Evolutionary conservation across 2,329 filamentous ascomycete genomes (phyloP).

Genomic region (Apiospora rasikravindrae): DNA sequence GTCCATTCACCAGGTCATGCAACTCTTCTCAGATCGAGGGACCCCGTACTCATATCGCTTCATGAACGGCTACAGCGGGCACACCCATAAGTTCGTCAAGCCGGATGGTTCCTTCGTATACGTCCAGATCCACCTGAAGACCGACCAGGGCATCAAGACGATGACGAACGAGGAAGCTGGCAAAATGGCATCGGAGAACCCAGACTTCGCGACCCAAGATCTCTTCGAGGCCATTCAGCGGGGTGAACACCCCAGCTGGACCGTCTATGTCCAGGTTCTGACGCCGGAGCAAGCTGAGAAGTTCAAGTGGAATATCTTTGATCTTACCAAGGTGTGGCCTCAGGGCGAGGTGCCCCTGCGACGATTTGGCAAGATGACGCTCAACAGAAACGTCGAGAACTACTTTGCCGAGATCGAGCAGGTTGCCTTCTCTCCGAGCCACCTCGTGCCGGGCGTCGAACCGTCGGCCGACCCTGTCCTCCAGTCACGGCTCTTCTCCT

Average conservation of each 20-base stretch:
- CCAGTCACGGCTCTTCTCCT: slow-evolving; percentile 73
- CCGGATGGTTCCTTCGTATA: slow-evolving; percentile 69
- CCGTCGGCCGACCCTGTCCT: slow-evolving; percentile 73
- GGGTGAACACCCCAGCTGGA: slow-evolving; percentile 66
- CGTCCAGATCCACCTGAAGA: slow-evolving; percentile 52
- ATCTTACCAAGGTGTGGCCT: slow-evolving; percentile 74
- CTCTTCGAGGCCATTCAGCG: slow-evolving; percentile 65
- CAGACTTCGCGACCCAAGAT: slow-evolving; percentile 66
- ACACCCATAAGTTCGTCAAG: slow-evolving; percentile 72
- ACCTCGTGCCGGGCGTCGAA: slow-evolving; percentile 71
- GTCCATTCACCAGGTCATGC: slow-evolving; percentile 67
- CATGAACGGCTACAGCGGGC: slow-evolving; percentile 72
- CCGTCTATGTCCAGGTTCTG: slow-evolving; percentile 66
- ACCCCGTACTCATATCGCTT: slow-evolving; percentile 69
- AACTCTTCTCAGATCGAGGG: slow-evolving; percentile 69
- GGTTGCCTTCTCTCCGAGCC: slow-evolving; percentile 70
- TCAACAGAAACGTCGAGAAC: slow-evolving; percentile 69
- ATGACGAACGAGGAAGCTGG: slow-evolving; percentile 61
- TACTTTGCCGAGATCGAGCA: slow-evolving; percentile 76
- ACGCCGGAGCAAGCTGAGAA: slow-evolving; percentile 66
- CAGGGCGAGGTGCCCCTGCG: slow-evolving; percentile 65
- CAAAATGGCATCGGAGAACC: slow-evolving; percentile 58
- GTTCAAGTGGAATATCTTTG: slow-evolving; percentile 68
- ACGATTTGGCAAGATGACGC: slow-evolving; percentile 64
- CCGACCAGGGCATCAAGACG: slow-evolving; percentile 64